Evolutionary conservation across 306 rosid genomes (phyloP).

Genomic region (Herpetospermum pedunculosum): DNA sequence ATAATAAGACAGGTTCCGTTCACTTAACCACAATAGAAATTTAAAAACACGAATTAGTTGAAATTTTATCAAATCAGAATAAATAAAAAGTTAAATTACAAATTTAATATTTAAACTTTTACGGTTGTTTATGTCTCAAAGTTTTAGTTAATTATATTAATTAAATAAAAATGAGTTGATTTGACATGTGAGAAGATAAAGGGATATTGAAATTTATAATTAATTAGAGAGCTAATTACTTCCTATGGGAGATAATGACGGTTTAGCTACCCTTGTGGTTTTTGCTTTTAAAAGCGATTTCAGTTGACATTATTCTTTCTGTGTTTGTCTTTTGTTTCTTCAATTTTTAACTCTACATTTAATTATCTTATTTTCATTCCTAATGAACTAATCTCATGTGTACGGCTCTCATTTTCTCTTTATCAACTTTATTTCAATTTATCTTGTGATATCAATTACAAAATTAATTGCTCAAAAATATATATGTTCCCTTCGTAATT

Average conservation of each 20-base stretch:
- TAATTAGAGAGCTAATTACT: background rate
- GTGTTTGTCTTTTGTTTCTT: background rate
- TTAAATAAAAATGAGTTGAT: background rate
- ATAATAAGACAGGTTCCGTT: background rate
- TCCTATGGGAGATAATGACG: background rate
- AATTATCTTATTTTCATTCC: background rate
- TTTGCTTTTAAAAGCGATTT: constrained; percentile 3
- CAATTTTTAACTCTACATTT: background rate
- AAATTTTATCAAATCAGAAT: background rate
- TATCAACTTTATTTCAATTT: background rate
- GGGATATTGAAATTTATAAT: background rate
- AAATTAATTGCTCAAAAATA: too few relatives aligned
- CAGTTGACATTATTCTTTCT: background rate
- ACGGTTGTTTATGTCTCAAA: background rate
- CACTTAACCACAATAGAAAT: background rate
- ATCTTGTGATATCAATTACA: background rate
- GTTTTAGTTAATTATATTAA: background rate
- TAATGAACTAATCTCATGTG: background rate
- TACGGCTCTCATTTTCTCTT: background rate
- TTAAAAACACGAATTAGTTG: too few relatives aligned
- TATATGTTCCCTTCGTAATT: too few relatives aligned
- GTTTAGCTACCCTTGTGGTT: background rate
- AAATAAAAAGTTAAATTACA: too few relatives aligned
- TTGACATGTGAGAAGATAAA: too few relatives aligned
- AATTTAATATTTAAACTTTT: too few relatives aligned